Evolutionary conservation across 139 green algal genomes (phyloP), one percentile per base, ranked within the genome.

Genomic region (Tetratostichococcus sp.): DNA sequence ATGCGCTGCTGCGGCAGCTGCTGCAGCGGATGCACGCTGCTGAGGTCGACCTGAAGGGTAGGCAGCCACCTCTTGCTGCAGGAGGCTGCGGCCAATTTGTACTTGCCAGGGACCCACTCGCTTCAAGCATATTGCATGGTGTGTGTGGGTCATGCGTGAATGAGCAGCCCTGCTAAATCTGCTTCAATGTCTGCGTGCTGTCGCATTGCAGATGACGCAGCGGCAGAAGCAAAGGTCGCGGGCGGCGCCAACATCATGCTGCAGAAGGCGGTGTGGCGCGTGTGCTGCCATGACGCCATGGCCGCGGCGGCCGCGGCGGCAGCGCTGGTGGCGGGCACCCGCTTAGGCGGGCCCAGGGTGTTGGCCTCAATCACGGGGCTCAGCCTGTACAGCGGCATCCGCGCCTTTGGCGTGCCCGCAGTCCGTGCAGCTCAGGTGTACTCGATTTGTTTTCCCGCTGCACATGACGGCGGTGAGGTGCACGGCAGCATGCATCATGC

Each of bases 291-390:
- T 1, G 43, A 82, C 23, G 67, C 80, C 0, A 30, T 31, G 8
- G 73, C 75, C 22, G 39, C 87, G 28, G 65, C 70, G 1, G 85
- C 82, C 14, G 26, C 79, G 14, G 23, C 85, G 33, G 43, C 65
- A 1, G 85, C 83, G 0, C 32, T 90, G n/a, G 73, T 90, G 70
- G 81, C 78, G 4, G 74, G 32, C 5, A 69, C 79, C 11, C 50
- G 67, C 5, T 80, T 89, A 79, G 79, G 66, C 72, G 82, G 76
- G 58, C 75, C 78, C 26, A 73, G 75, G 30, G 79, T 83, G 1
- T 30, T 11, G 32, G 31, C 62, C 31, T 66, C 73, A 30, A 78
- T 91, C 30, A 70, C 65, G 39, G 65, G 80, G 23, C 66, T 87
- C 34, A 76, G 89, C 25, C 50, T 87, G 14, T 28, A 28, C 19